Evolutionary conservation across 306 rosid species (phyloP).

Genomic region (Casuarina glauca): DNA sequence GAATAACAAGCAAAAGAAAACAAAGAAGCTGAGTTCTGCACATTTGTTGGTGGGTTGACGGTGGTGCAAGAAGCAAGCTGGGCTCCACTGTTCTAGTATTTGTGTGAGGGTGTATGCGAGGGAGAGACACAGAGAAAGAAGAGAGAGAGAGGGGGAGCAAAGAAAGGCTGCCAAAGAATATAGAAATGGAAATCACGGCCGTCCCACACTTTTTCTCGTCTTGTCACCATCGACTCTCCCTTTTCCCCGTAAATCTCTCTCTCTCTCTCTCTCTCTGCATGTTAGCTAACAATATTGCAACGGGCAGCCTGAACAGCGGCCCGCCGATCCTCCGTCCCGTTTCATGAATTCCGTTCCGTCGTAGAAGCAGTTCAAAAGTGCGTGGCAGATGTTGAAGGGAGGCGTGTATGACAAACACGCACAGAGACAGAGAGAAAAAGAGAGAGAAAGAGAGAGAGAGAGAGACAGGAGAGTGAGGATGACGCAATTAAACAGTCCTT

Average conservation of each 20-base stretch:
- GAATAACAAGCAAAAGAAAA: slow-evolving; percentile 34
- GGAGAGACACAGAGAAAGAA: neutral
- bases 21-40: slow-evolving; percentile 29
- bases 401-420: neutral
- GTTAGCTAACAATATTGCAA: neutral
- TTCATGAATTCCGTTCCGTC: slow-evolving; percentile 28
- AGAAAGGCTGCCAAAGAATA: slow-evolving; percentile 84
- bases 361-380: neutral
- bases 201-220: slow-evolving; percentile 61
- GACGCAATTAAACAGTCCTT: slow-evolving; percentile 33
- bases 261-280: slow-evolving; percentile 34
- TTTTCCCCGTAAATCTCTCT: slow-evolving; percentile 80
- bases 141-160: slow-evolving; percentile 16
- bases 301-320: slow-evolving; percentile 27
- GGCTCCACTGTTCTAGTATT: slow-evolving; percentile 45
- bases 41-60: slow-evolving; percentile 31
- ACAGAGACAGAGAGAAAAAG: neutral
- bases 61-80: slow-evolving; percentile 46
- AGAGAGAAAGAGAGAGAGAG: slow-evolving; percentile 7
- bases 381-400: slow-evolving; percentile 1
- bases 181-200: slow-evolving; percentile 85
- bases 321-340: neutral
- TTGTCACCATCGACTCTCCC: slow-evolving; percentile 63
- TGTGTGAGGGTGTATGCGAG: neutral
- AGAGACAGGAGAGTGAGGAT: neutral